Conservation (phyloP, 2,329 filamentous ascomycete species). For the Apiospora kogelbergensis region DNA sequence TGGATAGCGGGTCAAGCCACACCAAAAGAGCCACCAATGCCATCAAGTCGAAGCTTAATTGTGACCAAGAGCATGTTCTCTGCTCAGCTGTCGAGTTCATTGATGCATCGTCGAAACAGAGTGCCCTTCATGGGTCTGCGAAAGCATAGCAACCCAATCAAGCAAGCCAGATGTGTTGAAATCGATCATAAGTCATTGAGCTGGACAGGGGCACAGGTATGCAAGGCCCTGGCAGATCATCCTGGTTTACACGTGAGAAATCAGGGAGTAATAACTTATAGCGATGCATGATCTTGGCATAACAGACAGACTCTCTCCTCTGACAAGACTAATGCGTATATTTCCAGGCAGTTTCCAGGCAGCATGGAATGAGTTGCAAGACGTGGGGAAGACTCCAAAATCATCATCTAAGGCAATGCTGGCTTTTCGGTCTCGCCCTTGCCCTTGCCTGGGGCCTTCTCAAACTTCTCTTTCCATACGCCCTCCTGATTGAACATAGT, state of each 20-base stretch:
- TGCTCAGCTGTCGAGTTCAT: neutral
- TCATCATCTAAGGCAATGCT: neutral
- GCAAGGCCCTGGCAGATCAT: neutral
- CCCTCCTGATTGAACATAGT: constrained; percentile 53
- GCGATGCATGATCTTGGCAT: neutral
- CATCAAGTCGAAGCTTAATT: neutral
- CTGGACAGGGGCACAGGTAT: neutral
- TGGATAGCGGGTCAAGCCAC: neutral
- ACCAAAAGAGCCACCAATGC: neutral
- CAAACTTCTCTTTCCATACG: constrained; percentile 50
- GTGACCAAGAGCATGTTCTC: neutral
- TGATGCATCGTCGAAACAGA: neutral
- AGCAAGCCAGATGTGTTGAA: too few relatives aligned
- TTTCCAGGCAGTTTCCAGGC: neutral
- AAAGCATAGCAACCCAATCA: neutral
- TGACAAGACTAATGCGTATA: neutral
- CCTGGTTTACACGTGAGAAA: neutral
- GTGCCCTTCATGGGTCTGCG: neutral
- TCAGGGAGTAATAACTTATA: neutral
- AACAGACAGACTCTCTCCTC: neutral
- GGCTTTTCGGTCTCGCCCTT: neutral
- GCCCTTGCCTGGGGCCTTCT: constrained; percentile 47
- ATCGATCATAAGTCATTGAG: neutral
- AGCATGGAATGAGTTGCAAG: neutral
- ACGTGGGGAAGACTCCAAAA: neutral